Conservation (phyloP, 208 protist genomes). For the Leishmania lainsoni region DNA sequence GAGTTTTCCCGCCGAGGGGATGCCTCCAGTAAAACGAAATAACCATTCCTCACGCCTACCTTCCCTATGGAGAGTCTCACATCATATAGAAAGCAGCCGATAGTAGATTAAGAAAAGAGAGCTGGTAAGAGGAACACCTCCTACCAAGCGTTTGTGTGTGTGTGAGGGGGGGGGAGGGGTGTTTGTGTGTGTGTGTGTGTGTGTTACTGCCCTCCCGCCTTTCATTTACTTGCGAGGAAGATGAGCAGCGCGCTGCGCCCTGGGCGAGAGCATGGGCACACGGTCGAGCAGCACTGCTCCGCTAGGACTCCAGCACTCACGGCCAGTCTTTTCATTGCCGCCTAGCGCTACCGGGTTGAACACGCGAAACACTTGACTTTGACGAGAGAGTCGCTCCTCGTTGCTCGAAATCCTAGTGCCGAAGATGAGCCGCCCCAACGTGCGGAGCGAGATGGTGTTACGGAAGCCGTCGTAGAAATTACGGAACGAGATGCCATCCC, state of each 20-base stretch:
- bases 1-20: neutral
- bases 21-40: neutral
- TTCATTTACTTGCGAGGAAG: constrained; percentile 2
- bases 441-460: constrained; percentile 56
- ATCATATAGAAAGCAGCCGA: neutral
- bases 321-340: constrained; percentile 32
- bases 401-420: constrained; percentile 50
- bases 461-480: constrained; percentile 54
- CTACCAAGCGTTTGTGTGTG: neutral
- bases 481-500: constrained; percentile 25
- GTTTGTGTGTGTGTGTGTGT: too few relatives aligned
- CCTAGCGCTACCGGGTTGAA: constrained; percentile 55
- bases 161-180: too few relatives aligned
- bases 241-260: constrained; percentile 5
- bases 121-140: neutral
- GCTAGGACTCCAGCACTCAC: constrained; percentile 31
- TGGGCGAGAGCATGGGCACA: constrained; percentile 35
- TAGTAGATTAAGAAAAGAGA: neutral
- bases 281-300: constrained; percentile 19
- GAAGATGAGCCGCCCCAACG: constrained; percentile 56
- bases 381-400: constrained; percentile 42
- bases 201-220: neutral
- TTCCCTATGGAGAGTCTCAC: too few relatives aligned
- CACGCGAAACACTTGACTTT: constrained; percentile 57
- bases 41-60: neutral